A percentile compares a stretch with the other conserved stretches of the same genome.
Conservation (phyloP, 1,139 yeast species). For the Kodamaea fungicola region DNA sequence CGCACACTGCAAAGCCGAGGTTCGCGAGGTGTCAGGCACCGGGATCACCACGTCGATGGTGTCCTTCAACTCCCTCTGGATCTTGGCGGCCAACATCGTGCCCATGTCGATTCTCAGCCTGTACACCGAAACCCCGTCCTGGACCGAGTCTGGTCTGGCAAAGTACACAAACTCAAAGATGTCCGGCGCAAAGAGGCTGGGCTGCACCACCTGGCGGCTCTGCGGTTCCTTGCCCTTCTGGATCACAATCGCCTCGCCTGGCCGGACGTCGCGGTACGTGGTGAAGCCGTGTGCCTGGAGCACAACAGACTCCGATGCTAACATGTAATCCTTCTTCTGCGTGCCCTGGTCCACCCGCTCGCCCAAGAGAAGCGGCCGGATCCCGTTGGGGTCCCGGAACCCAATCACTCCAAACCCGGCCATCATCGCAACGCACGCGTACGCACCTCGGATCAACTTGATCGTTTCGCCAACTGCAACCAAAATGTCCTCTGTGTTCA, state of each 20-base stretch:
- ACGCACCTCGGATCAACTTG: slow-evolving; percentile 84
- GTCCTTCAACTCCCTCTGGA: slow-evolving; percentile 50
- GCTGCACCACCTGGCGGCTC: slow-evolving; percentile 82
- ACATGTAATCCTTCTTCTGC: slow-evolving; percentile 76
- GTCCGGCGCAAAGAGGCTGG: slow-evolving; percentile 83
- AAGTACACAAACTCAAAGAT: slow-evolving; percentile 96
- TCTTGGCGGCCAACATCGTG: slow-evolving; percentile 73
- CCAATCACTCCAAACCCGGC: slow-evolving; percentile 97
- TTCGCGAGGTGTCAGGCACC: slow-evolving; percentile 96
- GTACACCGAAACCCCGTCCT: slow-evolving; percentile 94
- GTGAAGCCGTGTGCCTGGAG: slow-evolving; percentile 88
- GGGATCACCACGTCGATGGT: slow-evolving; percentile 92
- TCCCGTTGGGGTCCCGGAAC: slow-evolving; percentile 95
- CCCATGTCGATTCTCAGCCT: slow-evolving; percentile 95
- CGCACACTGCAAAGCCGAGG: slow-evolving; percentile 91
- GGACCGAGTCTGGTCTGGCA: slow-evolving; percentile 94
- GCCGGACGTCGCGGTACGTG: slow-evolving; percentile 75
- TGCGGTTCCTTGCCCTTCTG: slow-evolving; percentile 70
- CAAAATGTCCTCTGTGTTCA: slow-evolving; percentile 85
- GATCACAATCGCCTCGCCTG: slow-evolving; percentile 96
- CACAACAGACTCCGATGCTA: slow-evolving; percentile 94
- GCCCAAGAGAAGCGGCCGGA: slow-evolving; percentile 86
- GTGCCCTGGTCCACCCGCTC: slow-evolving; percentile 70
- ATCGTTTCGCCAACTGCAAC: slow-evolving; percentile 81
- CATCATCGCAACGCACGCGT: slow-evolving; percentile 90